A percentile compares a stretch with the other conserved stretches of the same genome.
phyloP scores from a whole-genome alignment of 768 basidiomycete genomes.

The Phaffia tasmanica region DNA sequence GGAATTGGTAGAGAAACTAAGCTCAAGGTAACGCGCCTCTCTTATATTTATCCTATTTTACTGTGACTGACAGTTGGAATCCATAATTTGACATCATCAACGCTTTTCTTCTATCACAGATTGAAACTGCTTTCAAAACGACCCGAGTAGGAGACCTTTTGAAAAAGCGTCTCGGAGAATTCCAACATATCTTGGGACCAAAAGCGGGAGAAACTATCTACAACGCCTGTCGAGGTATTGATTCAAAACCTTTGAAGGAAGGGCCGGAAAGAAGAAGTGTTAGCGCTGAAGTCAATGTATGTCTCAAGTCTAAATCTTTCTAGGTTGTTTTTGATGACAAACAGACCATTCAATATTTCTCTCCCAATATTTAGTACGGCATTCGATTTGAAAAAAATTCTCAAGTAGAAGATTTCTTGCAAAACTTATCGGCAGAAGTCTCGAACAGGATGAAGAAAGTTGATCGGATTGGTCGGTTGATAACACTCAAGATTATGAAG shows the following conservation, averaged over 20 bases:
- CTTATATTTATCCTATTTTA: too few species aligned
- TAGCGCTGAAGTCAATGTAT: constrained; percentile 85
- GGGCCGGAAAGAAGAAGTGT: constrained; percentile 83
- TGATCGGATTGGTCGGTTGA: constrained; percentile 56
- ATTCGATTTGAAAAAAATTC: constrained; percentile 78
- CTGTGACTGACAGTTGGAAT: neutral
- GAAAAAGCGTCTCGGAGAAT: constrained; percentile 50
- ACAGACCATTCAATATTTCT: neutral
- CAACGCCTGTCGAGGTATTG: constrained; percentile 72
- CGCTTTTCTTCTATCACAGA: constrained; percentile 31
- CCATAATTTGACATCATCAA: too few species aligned
- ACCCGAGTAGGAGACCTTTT: constrained; percentile 58
- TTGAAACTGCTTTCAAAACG: constrained; percentile 63
- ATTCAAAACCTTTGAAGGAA: constrained; percentile 64
- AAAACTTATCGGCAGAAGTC: constrained; percentile 67
- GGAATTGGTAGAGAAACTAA: constrained; percentile 70
- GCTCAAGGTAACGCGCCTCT: constrained; percentile 44
- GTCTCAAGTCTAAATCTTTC: constrained; percentile 35
- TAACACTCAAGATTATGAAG: constrained; percentile 82
- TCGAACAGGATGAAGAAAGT: constrained; percentile 57
- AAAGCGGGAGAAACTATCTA: constrained; percentile 72
- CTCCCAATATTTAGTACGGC: constrained; percentile 56
- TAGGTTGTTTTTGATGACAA: constrained; percentile 1
- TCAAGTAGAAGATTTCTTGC: constrained; percentile 68
- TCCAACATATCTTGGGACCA: constrained; percentile 67